A percentile compares a stretch with the other conserved stretches of the same genome.
Evolutionary conservation across 768 basidiomycete species (phyloP).

Genomic region (Rickenella mellea): DNA sequence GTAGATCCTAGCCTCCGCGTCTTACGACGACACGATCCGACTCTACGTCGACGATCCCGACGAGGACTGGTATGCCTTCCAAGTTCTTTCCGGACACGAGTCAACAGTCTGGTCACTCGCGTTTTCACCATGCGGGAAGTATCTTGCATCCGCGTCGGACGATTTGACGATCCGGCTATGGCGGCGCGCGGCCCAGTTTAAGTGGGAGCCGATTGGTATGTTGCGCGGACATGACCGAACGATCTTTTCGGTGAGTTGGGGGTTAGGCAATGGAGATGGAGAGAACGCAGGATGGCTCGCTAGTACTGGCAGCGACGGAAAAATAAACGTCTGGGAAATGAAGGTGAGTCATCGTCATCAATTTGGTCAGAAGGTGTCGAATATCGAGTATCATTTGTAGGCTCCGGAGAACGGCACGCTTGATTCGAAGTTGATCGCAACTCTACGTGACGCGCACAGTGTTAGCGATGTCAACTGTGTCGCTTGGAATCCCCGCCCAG

Average conservation of each 20-base stretch:
- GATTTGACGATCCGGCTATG: slow-evolving; percentile 80
- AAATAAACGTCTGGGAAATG: slow-evolving; percentile 74
- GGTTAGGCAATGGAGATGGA: slow-evolving; percentile 21
- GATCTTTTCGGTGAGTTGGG: slow-evolving; percentile 79
- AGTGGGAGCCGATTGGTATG: slow-evolving; percentile 54
- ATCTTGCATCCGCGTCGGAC: slow-evolving; percentile 83
- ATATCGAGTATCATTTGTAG: slow-evolving; percentile 3
- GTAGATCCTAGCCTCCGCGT: slow-evolving; percentile 91
- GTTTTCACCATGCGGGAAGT: slow-evolving; percentile 68
- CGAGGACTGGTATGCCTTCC: slow-evolving; percentile 89
- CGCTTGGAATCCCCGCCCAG: slow-evolving; percentile 69
- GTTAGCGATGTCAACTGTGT: slow-evolving; percentile 81
- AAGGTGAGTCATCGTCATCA: slow-evolving; percentile 27
- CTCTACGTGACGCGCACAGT: slow-evolving; percentile 59
- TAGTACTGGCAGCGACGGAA: slow-evolving; percentile 79
- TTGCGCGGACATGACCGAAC: slow-evolving; percentile 61
- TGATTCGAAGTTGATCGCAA: slow-evolving; percentile 41
- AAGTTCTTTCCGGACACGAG: slow-evolving; percentile 69
- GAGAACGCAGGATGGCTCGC: slow-evolving; percentile 78
- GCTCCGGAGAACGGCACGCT: slow-evolving; percentile 20
- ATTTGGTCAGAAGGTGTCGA: slow-evolving; percentile 1
- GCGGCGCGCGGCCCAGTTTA: slow-evolving; percentile 52
- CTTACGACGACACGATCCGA: slow-evolving; percentile 94
- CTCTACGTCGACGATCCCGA: slow-evolving; percentile 88
- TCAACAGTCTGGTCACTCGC: slow-evolving; percentile 91